Percentiles rank a stretch among this genome's conserved stretches.
Conservation (phyloP, 352 stramenopile genomes). For the Globisporangium parvum region DNA sequence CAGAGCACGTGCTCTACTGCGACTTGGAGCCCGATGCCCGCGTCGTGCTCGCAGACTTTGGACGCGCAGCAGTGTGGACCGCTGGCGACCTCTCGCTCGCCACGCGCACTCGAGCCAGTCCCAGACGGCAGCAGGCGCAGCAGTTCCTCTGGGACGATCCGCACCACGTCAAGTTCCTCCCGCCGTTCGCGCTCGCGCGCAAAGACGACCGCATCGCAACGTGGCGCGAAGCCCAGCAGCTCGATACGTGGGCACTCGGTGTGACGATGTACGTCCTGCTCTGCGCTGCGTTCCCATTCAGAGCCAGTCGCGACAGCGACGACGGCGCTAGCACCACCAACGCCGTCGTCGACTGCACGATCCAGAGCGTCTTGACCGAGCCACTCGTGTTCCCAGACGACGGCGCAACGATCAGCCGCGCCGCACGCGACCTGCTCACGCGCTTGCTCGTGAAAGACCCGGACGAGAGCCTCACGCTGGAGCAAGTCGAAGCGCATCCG, state of each 20-base stretch:
- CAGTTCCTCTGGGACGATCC: slow-evolving; percentile 52
- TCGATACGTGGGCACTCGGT: slow-evolving; percentile 70
- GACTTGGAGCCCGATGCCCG: slow-evolving; percentile 56
- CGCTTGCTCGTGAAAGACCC: slow-evolving; percentile 56
- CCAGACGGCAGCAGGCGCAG: not conserved
- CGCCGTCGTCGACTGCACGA: slow-evolving; percentile 25
- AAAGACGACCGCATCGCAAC: slow-evolving; percentile 22
- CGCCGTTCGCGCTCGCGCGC: slow-evolving; percentile 42
- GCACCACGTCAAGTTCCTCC: slow-evolving; percentile 57
- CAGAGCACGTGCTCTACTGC: slow-evolving; percentile 71
- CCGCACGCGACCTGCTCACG: slow-evolving; percentile 51
- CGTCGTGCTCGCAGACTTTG: slow-evolving; percentile 62
- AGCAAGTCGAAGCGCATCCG: slow-evolving; percentile 56
- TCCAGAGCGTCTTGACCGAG: slow-evolving; percentile 24
- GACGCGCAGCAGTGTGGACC: slow-evolving; percentile 41
- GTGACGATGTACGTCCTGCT: slow-evolving; percentile 71
- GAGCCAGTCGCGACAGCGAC: not conserved
- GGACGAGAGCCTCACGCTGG: slow-evolving; percentile 36
- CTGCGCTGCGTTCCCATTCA: slow-evolving; percentile 55
- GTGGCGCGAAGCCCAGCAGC: slow-evolving; percentile 55
- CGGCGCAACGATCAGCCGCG: slow-evolving; percentile 32
- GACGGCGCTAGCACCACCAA: too few species aligned
- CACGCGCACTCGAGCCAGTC: slow-evolving; percentile 5
- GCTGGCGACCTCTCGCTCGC: slow-evolving; percentile 19
- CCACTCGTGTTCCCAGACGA: slow-evolving; percentile 24